Evolutionary conservation across 1,284 basidiomycete genomes (phyloP), one percentile per base, ranked within the genome.

Genomic region (Coniophora puteana): DNA sequence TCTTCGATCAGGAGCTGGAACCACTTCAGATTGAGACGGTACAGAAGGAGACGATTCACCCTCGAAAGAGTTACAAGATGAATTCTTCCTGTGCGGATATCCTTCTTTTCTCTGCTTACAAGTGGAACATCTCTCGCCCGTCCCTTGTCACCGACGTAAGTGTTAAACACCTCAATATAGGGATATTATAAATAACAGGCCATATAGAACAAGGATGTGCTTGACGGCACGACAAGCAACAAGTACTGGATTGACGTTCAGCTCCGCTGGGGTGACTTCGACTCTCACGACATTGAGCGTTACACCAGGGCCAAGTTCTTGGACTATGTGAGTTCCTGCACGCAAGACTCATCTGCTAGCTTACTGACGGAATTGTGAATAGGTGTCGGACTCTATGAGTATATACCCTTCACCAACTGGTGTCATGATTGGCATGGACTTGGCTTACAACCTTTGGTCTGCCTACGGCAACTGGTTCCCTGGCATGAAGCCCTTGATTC

Each of bases 51-150:
- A 98, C 95, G 1, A 98, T 99, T 51, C 95, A 91, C 65, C 95
- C 96, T 57, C 89, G 95, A 68, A 99, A 98, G 76, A 96, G 92
- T 74, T 99, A 99, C 81, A 97, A 98, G 78, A 97, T 99, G 93
- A 99, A 98, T 67, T 96, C 94, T 10, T 91, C 89, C 27, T 91
- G 89, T 51, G 95, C 95, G 43, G 96, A 99, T 60, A 94, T 99
- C 54, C 74, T 99, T 25, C 74, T 99, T 39, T 99, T 99, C 78
- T 96, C 94, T 18, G 89, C 90, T 3, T 92, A 93, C 71, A 94
- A 94, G 80, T 99, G 95, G 95, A 97, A 97, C 61, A 96, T 99
- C 51, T 87, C 93, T 12, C 83, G 93, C 22, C 96, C 96, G 1
- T 97, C 94, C 13, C 80, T 99, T 34, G 84, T 95, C 35, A 96